A percentile compares a stretch with the other conserved stretches of the same genome.
These are phyloP conservation scores for Ilex asprella DNA, from an alignment of 257 asterid species.

Conservation along the genomic window DNA sequence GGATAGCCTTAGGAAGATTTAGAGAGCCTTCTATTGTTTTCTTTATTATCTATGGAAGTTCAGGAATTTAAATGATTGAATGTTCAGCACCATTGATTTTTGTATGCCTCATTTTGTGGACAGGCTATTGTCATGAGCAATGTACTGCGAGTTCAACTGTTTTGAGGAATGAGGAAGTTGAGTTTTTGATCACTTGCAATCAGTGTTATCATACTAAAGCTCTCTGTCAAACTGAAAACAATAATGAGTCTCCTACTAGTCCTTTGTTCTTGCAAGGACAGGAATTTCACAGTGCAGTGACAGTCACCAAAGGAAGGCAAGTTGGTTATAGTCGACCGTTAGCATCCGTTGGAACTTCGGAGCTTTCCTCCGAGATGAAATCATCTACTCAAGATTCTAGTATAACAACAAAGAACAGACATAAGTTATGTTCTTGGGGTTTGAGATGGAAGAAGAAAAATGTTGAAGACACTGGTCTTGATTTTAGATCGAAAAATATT, in stretches of 20 bases:
- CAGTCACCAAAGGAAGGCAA: slow-evolving; percentile 25
- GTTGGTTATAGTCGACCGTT: slow-evolving; percentile 22
- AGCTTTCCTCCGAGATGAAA: slow-evolving; percentile 30
- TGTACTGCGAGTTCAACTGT: slow-evolving; percentile 50
- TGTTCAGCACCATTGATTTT: not conserved
- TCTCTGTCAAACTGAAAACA: slow-evolving; percentile 24
- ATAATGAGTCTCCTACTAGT: slow-evolving; percentile 44
- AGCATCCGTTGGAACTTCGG: slow-evolving; percentile 26
- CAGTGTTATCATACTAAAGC: slow-evolving; percentile 37
- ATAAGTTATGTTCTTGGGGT: slow-evolving; percentile 48
- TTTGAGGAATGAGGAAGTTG: slow-evolving; percentile 27
- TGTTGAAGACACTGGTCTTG: slow-evolving; percentile 36
- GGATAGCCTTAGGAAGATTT: no score
- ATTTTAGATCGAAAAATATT: slow-evolving; percentile 49
- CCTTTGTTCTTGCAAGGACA: slow-evolving; percentile 48
- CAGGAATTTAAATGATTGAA: not conserved
- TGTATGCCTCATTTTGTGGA: slow-evolving; percentile 1
- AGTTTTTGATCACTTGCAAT: slow-evolving; percentile 46
- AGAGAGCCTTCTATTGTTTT: not conserved
- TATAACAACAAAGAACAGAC: slow-evolving; percentile 26
- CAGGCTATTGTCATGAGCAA: slow-evolving; percentile 65
- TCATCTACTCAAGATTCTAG: slow-evolving; percentile 22
- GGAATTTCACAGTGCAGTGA: slow-evolving; percentile 22
- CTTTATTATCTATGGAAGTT: not conserved
- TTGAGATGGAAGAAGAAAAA: slow-evolving; percentile 58